These are phyloP conservation scores for Hypseocharis bilobata DNA, from an alignment of 441 rosid genomes.

Conservation along the genomic window DNA sequence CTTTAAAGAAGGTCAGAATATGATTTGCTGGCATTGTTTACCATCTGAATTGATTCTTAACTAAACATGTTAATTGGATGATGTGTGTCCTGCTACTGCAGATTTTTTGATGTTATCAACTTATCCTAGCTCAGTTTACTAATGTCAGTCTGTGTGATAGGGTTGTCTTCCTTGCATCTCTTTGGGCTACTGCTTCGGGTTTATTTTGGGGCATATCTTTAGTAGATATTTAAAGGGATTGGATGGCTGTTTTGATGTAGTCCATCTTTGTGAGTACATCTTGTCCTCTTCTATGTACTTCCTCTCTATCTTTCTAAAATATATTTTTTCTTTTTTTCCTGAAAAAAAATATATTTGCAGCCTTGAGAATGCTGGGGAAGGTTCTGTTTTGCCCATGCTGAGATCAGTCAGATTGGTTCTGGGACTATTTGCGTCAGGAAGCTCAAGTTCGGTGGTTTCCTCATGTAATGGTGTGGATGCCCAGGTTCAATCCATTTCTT, in stretches of 20 bases:
- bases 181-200: too few relatives aligned
- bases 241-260: too few relatives aligned
- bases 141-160: too few relatives aligned
- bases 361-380: slow-evolving; percentile 95
- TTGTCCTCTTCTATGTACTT: too few relatives aligned
- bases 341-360: slow-evolving; percentile 61
- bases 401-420: slow-evolving; percentile 65
- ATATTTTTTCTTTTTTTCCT: too few relatives aligned
- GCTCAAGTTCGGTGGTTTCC: slow-evolving; percentile 39
- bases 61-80: neutral
- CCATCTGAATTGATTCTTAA: neutral
- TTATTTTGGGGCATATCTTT: too few relatives aligned
- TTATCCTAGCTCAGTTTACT: neutral
- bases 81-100: neutral
- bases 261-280: too few relatives aligned
- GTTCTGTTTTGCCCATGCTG: slow-evolving; percentile 75
- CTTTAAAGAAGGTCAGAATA: neutral
- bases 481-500: slow-evolving; percentile 42
- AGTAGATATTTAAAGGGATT: too few relatives aligned
- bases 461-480: slow-evolving; percentile 44
- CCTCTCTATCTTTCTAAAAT: too few relatives aligned
- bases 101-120: neutral
- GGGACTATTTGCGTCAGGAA: slow-evolving; percentile 52
- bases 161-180: too few relatives aligned
- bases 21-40: neutral